Base-by-base conservation (phyloP, 805 yeast species). In the Maudiozyma barnettii region DNA sequence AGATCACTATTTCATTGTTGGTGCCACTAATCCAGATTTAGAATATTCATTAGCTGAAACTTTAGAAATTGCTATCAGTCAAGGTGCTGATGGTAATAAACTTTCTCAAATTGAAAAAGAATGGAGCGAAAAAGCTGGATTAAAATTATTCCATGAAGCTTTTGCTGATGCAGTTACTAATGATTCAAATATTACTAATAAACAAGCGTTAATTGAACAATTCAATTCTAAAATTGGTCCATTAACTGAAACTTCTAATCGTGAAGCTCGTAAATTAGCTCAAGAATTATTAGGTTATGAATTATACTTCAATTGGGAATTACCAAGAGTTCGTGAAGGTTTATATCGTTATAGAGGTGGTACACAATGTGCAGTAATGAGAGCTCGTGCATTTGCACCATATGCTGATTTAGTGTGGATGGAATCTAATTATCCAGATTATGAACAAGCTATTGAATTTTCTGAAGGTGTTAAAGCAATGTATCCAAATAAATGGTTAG, bases 361-460 rank as follows among this genome's bases (percentile, higher is more conserved):
- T 60, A 87, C 96, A 51, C 90, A 87, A 74, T 89, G 96, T 76
- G 96, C 98, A 44, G 84, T 91, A 45, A 91, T 88, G 82, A 82
- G 98, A 67, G 97, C 95, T 52, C 80, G 95, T 63, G 95, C 96
- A 29, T 91, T 75, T 66, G 90, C 96, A 47, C 96, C 96, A 53
- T 91, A 83, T 68, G 89, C 95, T 40, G 98, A 90, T 69, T 75
- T 91, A 73, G 82, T 90, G 58, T 91, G 98, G 98, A 90, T 91
- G 97, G 98, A 91, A 75, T 83, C 95, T 50, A 90, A 90, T 68
- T 78, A 86, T 57, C 98, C 98, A 56, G 96, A 89, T 69, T 90
- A 78, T 71, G 77, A 74, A 51, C 98, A 91, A 73, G 98, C 97
- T 54, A 79, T 81, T 70, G 96, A 88, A 72, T 91, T 91, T 63